phyloP scores from a whole-genome alignment of 1,284 basidiomycete genomes.

The Boletus semigastroideus region DNA sequence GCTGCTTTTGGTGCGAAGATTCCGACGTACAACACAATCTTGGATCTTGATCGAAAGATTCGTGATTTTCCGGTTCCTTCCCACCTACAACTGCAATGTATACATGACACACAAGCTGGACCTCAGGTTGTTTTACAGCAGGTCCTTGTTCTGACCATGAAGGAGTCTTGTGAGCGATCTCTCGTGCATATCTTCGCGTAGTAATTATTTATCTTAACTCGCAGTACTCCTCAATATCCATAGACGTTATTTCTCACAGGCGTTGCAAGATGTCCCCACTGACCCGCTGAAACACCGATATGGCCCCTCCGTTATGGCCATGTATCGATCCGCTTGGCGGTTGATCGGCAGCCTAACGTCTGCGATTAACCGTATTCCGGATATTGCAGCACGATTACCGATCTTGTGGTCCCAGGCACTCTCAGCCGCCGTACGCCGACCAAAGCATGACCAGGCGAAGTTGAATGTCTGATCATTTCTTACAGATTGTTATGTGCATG shows the following conservation, averaged over 20 bases:
- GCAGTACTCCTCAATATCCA: constrained; percentile 67
- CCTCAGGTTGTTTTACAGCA: constrained; percentile 40
- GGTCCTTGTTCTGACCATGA: constrained; percentile 48
- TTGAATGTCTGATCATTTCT: constrained; percentile 2
- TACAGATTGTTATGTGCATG: constrained; percentile 68
- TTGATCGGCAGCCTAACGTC: constrained; percentile 49
- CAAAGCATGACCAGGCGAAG: background rate
- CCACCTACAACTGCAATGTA: constrained; percentile 43
- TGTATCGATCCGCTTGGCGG: constrained; percentile 69
- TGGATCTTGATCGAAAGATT: constrained; percentile 50
- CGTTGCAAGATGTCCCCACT: constrained; percentile 55
- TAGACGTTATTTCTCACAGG: constrained; percentile 64
- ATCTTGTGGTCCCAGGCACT: constrained; percentile 61
- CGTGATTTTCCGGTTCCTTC: constrained; percentile 55
- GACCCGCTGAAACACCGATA: constrained; percentile 62
- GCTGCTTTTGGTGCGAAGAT: constrained; percentile 54
- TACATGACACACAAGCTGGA: constrained; percentile 18
- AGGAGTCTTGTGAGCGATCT: constrained; percentile 55
- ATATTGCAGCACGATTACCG: constrained; percentile 45
- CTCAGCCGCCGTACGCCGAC: constrained; percentile 55
- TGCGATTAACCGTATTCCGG: constrained; percentile 41
- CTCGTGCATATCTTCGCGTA: background rate
- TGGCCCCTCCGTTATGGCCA: constrained; percentile 65
- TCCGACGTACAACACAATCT: constrained; percentile 47
- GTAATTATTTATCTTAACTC: constrained; percentile 1